These are phyloP conservation scores for Chimonanthus praecox DNA, from an alignment of 164 flowering plant species.

Conservation along the genomic window DNA sequence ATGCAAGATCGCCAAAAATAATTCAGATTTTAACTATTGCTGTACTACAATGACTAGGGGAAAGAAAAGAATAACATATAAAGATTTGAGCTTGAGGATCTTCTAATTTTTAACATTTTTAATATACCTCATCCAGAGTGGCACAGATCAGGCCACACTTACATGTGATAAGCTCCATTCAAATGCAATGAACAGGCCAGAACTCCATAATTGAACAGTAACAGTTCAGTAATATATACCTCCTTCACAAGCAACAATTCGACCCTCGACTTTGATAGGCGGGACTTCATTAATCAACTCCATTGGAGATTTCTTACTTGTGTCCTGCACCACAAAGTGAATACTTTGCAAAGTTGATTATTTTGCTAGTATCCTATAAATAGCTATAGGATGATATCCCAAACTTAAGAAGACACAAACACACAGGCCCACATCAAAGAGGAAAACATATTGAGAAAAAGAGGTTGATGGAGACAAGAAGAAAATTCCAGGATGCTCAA, in stretches of 20 bases:
- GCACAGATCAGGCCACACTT: neutral
- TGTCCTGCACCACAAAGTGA: slow-evolving; percentile 41
- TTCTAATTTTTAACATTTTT: neutral
- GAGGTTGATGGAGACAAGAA: too few relatives aligned
- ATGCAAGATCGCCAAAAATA: neutral
- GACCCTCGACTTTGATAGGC: slow-evolving; percentile 84
- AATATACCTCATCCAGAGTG: too few relatives aligned
- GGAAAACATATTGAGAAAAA: neutral
- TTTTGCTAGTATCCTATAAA: neutral
- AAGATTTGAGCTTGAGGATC: too few relatives aligned
- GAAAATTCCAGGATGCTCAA: too few relatives aligned
- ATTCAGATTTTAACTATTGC: neutral
- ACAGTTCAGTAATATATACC: slow-evolving; percentile 33
- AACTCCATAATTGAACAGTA: neutral
- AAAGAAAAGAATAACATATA: too few relatives aligned
- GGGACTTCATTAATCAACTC: slow-evolving; percentile 95
- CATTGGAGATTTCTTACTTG: slow-evolving; percentile 96
- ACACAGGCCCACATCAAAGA: neutral
- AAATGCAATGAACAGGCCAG: neutral
- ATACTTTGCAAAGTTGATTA: neutral
- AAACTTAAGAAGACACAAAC: neutral
- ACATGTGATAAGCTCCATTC: neutral
- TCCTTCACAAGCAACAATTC: slow-evolving; percentile 98
- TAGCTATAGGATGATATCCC: neutral
- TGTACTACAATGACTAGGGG: too few relatives aligned